A percentile compares a stretch with the other conserved stretches of the same genome.
These are phyloP conservation scores for Aspergillus felis DNA, from an alignment of 2,329 filamentous ascomycete species.

Conservation along the genomic window DNA sequence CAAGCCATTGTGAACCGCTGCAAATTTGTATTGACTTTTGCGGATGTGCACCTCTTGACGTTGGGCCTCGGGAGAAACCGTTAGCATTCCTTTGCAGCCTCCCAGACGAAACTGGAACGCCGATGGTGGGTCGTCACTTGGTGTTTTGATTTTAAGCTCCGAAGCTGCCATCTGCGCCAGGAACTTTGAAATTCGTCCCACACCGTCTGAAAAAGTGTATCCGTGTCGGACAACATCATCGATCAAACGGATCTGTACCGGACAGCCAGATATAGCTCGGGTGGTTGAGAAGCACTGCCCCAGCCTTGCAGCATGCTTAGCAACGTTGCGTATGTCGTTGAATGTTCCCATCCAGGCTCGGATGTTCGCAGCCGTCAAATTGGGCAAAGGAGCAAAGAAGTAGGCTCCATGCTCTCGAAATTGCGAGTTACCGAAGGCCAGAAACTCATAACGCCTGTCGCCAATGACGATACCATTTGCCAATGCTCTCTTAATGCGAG, in stretches of 20 bases:
- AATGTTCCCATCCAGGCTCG: constrained; percentile 85
- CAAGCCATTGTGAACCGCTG: constrained; percentile 63
- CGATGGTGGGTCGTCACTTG: constrained; percentile 61
- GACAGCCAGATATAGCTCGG: constrained; percentile 63
- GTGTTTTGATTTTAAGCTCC: constrained; percentile 61
- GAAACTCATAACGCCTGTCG: constrained; percentile 77
- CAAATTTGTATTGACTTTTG: constrained; percentile 84
- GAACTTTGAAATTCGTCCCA: constrained; percentile 83
- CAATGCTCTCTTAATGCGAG: constrained; percentile 67
- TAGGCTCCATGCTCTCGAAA: constrained; percentile 88
- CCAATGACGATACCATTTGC: constrained; percentile 77
- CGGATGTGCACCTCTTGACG: constrained; percentile 71
- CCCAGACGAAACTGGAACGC: constrained; percentile 89
- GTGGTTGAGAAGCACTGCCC: constrained; percentile 98
- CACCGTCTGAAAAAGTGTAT: constrained; percentile 82
- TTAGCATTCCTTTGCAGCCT: constrained; percentile 86
- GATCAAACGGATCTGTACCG: constrained; percentile 56
- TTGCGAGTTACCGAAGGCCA: constrained; percentile 94
- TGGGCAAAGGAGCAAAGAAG: constrained; percentile 74
- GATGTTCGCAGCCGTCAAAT: constrained; percentile 69
- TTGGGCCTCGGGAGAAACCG: constrained; percentile 65
- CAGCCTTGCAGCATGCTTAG: constrained; percentile 82
- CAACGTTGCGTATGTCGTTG: constrained; percentile 72
- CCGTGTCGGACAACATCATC: constrained; percentile 66
- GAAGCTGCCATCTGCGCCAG: constrained; percentile 69